Base-by-base conservation (phyloP, 176 grass and related monocot genomes). In the Carex cristatella region DNA sequence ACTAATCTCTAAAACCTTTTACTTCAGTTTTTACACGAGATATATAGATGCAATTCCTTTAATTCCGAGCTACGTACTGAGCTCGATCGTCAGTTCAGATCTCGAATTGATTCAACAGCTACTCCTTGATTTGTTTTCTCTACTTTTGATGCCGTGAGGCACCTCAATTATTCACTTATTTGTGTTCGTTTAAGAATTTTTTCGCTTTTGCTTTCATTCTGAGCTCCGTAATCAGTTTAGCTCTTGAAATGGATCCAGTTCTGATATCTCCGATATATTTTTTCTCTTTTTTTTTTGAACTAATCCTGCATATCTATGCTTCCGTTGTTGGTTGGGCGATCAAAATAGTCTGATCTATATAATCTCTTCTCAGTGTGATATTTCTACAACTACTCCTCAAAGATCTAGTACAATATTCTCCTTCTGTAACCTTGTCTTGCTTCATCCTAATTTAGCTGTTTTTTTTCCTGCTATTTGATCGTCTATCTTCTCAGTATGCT, bases 221-320 rank as follows among this genome's bases (percentile, higher is more conserved):
- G 40, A 61, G 13, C 48, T 66, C 53, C 8, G 18, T 60, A 62
- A 69, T 71, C 18, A 10, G 53, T 51, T 35, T 62, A 72, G 31
- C 2, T 54, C 15, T 10, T 28, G 72, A 56, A 5, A 78, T 35
- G 10, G 6, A 66, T 70, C 15, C 76, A 37, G 13, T 31, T 55
- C 51, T 78, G 16, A 44, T 53, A 65, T 55, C 32, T 65, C 23
- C 42, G 7, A 83, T 27, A 46, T 38, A 5, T 44, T 37, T 56
- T 86, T 86, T 83, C n/a, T 69, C 79, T 56, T 88, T 86, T 84
- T 18, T 63, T 87, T 86, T 35, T 1, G 33, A 35, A 60, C 54
- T 30, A 77, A 16, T 84, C 55, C 70, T 28, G n/a, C 70, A 53
- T 74, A 53, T 74, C 44, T 53, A 49, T 51, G 44, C 44, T 74